Evolutionary conservation across 306 rosid genomes (phyloP), one percentile per base, ranked within the genome.

Genomic region (Quercus agrifolia): DNA sequence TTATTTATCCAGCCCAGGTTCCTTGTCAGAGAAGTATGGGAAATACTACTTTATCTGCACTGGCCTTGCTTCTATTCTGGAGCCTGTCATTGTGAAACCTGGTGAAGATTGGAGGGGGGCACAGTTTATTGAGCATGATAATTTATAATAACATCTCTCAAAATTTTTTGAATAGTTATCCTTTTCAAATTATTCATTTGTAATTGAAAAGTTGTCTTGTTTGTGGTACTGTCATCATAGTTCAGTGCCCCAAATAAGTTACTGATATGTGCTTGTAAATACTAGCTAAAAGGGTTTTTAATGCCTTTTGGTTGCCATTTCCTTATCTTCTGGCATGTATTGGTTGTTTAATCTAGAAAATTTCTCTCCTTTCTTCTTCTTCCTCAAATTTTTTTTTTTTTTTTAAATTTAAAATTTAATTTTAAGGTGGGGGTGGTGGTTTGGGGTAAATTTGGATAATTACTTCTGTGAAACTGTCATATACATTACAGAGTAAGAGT

Each of bases 81-180:
- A 85, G 57, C 99, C 99, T 75, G 89, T 91, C 68, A 90, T 83
- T 79, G 86, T 95, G 74, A 85, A 92, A 28, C 98, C 98, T 70
- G 98, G 94, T 55, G 97, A 89, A 80, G 87, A 89, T 20, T 95
- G 98, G 97, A 89, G 92, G 87, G 99, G 96, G 5, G 99, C 99
- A 35, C 97, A 88, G 80, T 92, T 95, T 28, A 91, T 95, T 79
- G 98, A 95, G 86, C 99, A 95, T 76, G 99, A 95, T 77, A 92
- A 95, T 82, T 88, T 93, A 87, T 86, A 77, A 82, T 63, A 76
- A 55, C 71, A 5, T 69, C 33, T 67, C 5, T n/a, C 25, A 19
- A 9, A 7, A 13, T 3, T 18, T 10, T 67, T 67, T 67, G 51
- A 35, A 23, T 35, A 19, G 52, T 19, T 67, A 33, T 67, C 27